Base-by-base conservation (phyloP, 495 filamentous ascomycete genomes). In the Entonaema liquescens region DNA sequence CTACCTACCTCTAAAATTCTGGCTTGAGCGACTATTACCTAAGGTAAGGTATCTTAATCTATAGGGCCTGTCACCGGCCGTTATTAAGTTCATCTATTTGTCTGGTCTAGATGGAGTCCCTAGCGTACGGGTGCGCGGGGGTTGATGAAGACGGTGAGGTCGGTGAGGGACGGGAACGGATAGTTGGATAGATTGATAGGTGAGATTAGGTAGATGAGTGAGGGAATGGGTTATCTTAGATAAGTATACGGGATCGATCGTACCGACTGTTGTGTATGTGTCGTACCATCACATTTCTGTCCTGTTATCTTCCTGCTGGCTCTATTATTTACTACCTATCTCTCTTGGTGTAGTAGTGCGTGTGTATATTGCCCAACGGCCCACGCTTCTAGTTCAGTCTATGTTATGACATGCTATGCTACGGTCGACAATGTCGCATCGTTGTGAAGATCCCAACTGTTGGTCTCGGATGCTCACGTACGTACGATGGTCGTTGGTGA, bases 401-500 rank as follows among this genome's bases (percentile, higher is more conserved):
- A 33, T 57, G 12, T 57, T 36, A 3, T 17, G 12, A 7, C 11
- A 6, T 6, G 6, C 19, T 13, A 57, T 57, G 13, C 12, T 8
- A 57, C 31, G 15, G 5, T 29, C 49, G 31, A 11, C 54, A 36
- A 36, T 57, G 12, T 57, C 54, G 38, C 54, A 2, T 38, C 54
- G 6, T 56, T 19, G 12, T 25, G 49, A 36, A 36, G 31, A 38
- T 38, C 54, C 54, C 54, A 57, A 57, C 54, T 12, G 29, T 57
- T 57, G 54, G 54, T 36, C 31, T 53, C 49, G 49, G 49, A 25
- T 53, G 49, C 25, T 28, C 31, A 33, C 29, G 54, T 57, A 57
- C 7, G 31, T 36, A 36, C 53, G 17, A 9, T 19, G 33, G 13
- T 29, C 13, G 25, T 29, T 7, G 13, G n/a, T n/a, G 49, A 29